A percentile compares a stretch with the other conserved stretches of the same genome.
Evolutionary conservation across 106 monocot species (phyloP).

Genomic region (Dioscorea zingiberensis): DNA sequence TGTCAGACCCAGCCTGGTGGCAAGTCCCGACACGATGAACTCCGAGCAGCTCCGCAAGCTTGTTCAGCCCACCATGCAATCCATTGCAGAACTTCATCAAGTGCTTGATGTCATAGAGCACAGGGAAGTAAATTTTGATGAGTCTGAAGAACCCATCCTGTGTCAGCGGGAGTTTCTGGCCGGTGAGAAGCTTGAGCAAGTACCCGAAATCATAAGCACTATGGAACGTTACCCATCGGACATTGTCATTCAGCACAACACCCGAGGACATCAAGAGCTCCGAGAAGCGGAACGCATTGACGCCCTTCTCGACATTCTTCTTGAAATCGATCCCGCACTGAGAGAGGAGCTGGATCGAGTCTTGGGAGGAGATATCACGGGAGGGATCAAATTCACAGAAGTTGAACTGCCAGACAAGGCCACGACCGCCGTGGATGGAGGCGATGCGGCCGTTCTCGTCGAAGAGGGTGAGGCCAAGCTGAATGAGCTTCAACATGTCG

Average conservation of each 20-base stretch:
- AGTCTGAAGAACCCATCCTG: slow-evolving; percentile 39
- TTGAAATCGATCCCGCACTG: slow-evolving; percentile 53
- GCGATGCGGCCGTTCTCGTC: slow-evolving; percentile 36
- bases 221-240: slow-evolving; percentile 68
- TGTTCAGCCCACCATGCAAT: slow-evolving; percentile 32
- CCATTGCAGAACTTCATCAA: slow-evolving; percentile 52
- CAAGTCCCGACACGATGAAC: slow-evolving; percentile 27
- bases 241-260: slow-evolving; percentile 41
- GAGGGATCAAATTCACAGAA: slow-evolving; percentile 38
- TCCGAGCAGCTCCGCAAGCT: slow-evolving; percentile 28
- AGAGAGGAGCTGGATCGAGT: slow-evolving; percentile 54
- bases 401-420: slow-evolving; percentile 68
- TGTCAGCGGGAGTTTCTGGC: slow-evolving; percentile 33
- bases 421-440: slow-evolving; percentile 11
- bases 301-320: slow-evolving; percentile 26
- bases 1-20: slow-evolving; percentile 35
- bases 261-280: slow-evolving; percentile 77
- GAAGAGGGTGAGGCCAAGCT: slow-evolving; percentile 50
- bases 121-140: slow-evolving; percentile 33
- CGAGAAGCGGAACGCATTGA: slow-evolving; percentile 34
- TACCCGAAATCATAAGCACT: slow-evolving; percentile 59
- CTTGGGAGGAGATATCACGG: slow-evolving; percentile 31
- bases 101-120: slow-evolving; percentile 41
- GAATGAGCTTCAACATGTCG: slow-evolving; percentile 53
- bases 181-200: slow-evolving; percentile 49